A percentile compares a stretch with the other conserved stretches of the same genome.
These are phyloP conservation scores for Phialophora tarda DNA, from an alignment of 2,329 filamentous ascomycete genomes.

Conservation along the genomic window DNA sequence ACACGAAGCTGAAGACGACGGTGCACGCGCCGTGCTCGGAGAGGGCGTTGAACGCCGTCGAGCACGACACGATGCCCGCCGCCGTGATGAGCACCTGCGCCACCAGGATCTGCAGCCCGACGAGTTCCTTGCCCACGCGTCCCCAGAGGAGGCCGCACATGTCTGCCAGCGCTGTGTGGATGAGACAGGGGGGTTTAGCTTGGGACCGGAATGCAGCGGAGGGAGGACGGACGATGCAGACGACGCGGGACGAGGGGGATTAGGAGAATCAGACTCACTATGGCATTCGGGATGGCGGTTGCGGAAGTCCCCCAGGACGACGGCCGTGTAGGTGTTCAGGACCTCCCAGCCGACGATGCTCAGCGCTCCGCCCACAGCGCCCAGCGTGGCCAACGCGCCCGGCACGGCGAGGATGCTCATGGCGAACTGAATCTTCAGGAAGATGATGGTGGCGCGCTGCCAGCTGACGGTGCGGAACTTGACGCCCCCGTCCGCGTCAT, in stretches of 20 bases:
- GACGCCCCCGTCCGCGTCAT: slow-evolving; percentile 53
- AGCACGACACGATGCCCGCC: slow-evolving; percentile 51
- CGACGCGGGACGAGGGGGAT: not conserved
- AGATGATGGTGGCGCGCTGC: slow-evolving; percentile 59
- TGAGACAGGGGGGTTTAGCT: not conserved
- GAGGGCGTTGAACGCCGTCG: slow-evolving; percentile 51
- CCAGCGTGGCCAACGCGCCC: slow-evolving; percentile 55
- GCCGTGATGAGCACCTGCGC: slow-evolving; percentile 47
- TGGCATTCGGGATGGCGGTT: slow-evolving; percentile 60
- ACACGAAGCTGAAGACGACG: slow-evolving; percentile 41
- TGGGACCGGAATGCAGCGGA: slow-evolving; percentile 43
- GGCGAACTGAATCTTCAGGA: slow-evolving; percentile 56
- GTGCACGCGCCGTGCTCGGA: slow-evolving; percentile 48
- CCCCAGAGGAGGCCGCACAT: slow-evolving; percentile 50
- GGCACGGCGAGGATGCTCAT: slow-evolving; percentile 58
- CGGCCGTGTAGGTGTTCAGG: slow-evolving; percentile 52
- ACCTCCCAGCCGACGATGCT: slow-evolving; percentile 56
- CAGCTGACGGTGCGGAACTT: slow-evolving; percentile 62
- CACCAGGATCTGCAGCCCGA: slow-evolving; percentile 15
- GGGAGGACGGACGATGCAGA: not conserved
- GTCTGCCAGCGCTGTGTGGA: slow-evolving; percentile 44
- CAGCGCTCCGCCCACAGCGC: slow-evolving; percentile 54
- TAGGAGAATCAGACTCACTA: slow-evolving; percentile 20
- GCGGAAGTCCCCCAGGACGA: slow-evolving; percentile 59
- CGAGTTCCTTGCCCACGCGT: slow-evolving; percentile 18